Evolutionary conservation across 2,329 filamentous ascomycete genomes (phyloP), one percentile per base, ranked within the genome.

Genomic region (Talaromyces funiculosus): DNA sequence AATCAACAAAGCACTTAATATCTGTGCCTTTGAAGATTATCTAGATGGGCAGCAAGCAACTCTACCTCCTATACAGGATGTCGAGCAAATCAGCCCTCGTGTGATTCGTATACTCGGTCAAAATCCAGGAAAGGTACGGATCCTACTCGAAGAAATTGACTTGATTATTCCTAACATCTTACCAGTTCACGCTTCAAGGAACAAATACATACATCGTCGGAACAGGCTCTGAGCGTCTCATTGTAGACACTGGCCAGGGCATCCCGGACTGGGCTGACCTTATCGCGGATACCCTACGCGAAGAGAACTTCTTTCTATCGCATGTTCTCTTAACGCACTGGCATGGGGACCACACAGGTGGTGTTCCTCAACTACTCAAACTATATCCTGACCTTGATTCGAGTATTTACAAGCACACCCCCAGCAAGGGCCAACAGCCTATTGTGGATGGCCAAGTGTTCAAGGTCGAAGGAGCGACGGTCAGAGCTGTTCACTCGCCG

Each of bases 21-120:
- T 77, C 29, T 77, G 77, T 65, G 78, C 73, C 8, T 82, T 81
- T 61, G 75, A 80, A 33, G 78, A 80, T 24, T 82, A 80, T 64
- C 75, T 82, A 1, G 66, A 72, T 4, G 65, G 64, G 1, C 79
- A 82, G 61, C 64, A 66, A 35, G 60, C 69, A 10, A 47, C 53
- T 10, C 64, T 81, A 0, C 77, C 78, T 0, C 38, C 68, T 4
- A 29, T 81, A 1, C 22, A 55, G 3, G 70, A 79, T 62, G 73
- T 80, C 0, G 74, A 79, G 61, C 70, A 77, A 47, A 53, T 81
- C 43, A 79, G 66, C 22, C 69, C 71, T 1, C 70, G 77, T 2
- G 78, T 80, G 0, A 58, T 80, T 14, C 75, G 78, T 2, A 65
- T 81, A 0, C 68, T 80, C 1, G 78, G 78, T 0, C 72, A 76